A percentile compares a stretch with the other conserved stretches of the same genome.
Conservation (phyloP, 352 stramenopile genomes). For the Hyaloperonospora arabidopsidis region DNA sequence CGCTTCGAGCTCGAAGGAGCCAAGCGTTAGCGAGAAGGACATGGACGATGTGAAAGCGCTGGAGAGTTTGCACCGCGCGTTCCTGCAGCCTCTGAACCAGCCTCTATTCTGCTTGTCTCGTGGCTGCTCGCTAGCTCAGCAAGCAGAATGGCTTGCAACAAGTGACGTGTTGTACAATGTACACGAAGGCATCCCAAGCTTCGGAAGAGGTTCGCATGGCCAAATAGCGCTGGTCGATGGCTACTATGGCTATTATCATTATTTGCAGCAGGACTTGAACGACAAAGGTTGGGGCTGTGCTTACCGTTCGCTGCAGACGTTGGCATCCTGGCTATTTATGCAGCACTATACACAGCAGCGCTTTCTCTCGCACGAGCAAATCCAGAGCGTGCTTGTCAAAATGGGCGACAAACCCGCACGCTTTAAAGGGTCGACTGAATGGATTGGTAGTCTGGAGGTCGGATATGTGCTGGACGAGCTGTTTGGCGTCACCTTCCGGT, state of each 20-base stretch:
- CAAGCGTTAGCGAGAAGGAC: constrained; percentile 8
- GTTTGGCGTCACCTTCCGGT: constrained; percentile 67
- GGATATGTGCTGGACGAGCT: constrained; percentile 74
- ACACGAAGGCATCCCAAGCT: constrained; percentile 51
- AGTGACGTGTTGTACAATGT: constrained; percentile 61
- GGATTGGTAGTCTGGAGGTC: constrained; percentile 83
- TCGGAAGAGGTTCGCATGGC: constrained; percentile 25
- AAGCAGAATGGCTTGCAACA: constrained; percentile 23
- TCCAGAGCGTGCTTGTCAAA: constrained; percentile 66
- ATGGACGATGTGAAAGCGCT: constrained; percentile 17
- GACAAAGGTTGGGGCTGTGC: constrained; percentile 87
- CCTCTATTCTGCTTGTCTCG: constrained; percentile 33
- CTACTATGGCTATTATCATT: constrained; percentile 83
- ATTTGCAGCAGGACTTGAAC: constrained; percentile 68
- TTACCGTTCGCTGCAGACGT: constrained; percentile 80
- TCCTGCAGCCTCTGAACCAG: constrained; percentile 40
- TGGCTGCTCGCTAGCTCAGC: constrained; percentile 35
- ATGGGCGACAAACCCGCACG: constrained; percentile 72
- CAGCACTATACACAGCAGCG: constrained; percentile 51
- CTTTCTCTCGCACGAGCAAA: constrained; percentile 53
- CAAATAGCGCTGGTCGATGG: constrained; percentile 51
- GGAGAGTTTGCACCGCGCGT: constrained; percentile 23
- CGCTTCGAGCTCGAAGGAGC: constrained; percentile 5
- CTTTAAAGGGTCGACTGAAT: constrained; percentile 65
- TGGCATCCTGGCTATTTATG: constrained; percentile 71